Percentiles rank a stretch among this genome's conserved stretches.
Evolutionary conservation across 805 yeast genomes (phyloP).

Genomic region (Pichia manshurica): DNA sequence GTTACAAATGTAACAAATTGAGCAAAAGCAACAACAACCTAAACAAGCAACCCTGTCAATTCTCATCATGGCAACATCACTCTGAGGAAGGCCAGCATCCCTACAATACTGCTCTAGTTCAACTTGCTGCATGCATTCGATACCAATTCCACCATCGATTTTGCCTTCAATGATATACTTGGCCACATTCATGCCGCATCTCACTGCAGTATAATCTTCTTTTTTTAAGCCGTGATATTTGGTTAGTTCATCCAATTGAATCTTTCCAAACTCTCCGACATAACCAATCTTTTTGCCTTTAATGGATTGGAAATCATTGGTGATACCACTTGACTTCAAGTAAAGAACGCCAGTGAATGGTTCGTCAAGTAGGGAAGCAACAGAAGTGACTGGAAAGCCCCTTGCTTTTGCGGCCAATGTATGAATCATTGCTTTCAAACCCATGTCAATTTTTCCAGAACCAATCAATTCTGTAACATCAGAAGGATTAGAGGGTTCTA

Average conservation of each 20-base stretch:
- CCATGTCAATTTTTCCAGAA: constrained; percentile 53
- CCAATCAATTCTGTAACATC: constrained; percentile 55
- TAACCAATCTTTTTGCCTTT: constrained; percentile 51
- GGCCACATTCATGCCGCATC: constrained; percentile 58
- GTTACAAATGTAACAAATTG: constrained; percentile 48
- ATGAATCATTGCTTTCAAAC: constrained; percentile 55
- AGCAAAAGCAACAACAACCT: constrained; percentile 57
- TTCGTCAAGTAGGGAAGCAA: constrained; percentile 50
- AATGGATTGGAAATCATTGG: constrained; percentile 44
- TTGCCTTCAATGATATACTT: constrained; percentile 49
- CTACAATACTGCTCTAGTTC: constrained; percentile 47
- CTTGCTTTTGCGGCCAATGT: constrained; percentile 56
- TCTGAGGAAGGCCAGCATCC: constrained; percentile 36
- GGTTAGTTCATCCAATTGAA: constrained; percentile 51
- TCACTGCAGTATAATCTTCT: constrained; percentile 49
- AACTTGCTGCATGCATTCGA: constrained; percentile 55
- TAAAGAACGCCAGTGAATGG: constrained; percentile 54
- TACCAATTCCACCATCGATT: constrained; percentile 54
- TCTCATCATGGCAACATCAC: constrained; percentile 50
- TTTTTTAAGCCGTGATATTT: constrained; percentile 53
- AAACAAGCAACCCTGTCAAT: constrained; percentile 50
- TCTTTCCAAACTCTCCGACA: constrained; percentile 56
- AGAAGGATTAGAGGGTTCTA: constrained; percentile 53
- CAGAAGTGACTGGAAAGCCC: constrained; percentile 51
- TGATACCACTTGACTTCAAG: constrained; percentile 45